Evolutionary conservation across 2,329 filamentous ascomycete species (phyloP), one percentile per base, ranked within the genome.

Genomic region (Penicillium sp.): DNA sequence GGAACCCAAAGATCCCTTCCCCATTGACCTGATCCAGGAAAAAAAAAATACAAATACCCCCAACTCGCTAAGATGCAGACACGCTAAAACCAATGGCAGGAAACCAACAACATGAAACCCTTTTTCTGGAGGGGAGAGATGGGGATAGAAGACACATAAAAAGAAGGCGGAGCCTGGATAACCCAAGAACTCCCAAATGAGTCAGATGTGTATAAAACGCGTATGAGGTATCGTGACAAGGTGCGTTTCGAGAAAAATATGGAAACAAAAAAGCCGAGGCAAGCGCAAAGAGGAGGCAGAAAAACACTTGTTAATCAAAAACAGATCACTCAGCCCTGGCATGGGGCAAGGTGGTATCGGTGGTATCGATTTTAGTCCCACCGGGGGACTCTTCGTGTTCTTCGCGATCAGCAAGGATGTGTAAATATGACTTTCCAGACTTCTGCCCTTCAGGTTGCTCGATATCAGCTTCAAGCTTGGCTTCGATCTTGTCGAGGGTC

Each of bases 11-110:
- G 15, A 46, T 15, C 19, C 9, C 15, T 45, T 31, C 38, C 38
- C 54, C n/a, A 33, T 40, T 23, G 12, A 27, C 35, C 41, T 17
- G 27, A 19, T 9, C 21, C 49, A 46, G 31, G 15, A 53, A 43
- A 17, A 42, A n/a, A n/a, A 27, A 21, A 45, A 27, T 29, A 31
- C 29, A 38, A 48, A 47, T 29, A 31, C 17, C 23, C 21, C 17
- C 50, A 43, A 57, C 9, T 54, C 50, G 50, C 50, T 57, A 45
- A 23, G 47, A 57, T 57, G 55, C 55, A 54, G 19, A 57, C 2
- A 46, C 55, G 55, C 55, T 57, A 54, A 48, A 37, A 27, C n/a
- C 12, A 33, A 52, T 27, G 17, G 9, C 13, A 50, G 19, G 4
- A 35, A 29, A 42, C 9, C 7, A 54, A 17, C 33, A 43, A 10